Percentiles rank a stretch among this genome's conserved stretches.
Conservation (phyloP, 2,329 filamentous ascomycete genomes). For the Sordariomycetes sp. region DNA sequence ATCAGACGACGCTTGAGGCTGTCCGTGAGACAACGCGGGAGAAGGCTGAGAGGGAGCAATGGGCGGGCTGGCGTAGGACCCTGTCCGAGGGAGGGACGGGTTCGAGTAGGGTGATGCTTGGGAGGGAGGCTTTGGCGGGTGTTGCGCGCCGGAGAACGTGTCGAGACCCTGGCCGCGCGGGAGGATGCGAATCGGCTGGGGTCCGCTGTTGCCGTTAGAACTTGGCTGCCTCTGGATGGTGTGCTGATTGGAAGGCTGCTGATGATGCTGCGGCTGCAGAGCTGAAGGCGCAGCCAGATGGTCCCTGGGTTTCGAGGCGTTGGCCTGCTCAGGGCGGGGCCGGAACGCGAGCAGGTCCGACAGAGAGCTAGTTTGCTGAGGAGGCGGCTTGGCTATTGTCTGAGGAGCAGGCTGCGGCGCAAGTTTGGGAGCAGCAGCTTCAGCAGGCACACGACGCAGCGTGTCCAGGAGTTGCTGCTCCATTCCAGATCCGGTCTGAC, state of each 20-base stretch:
- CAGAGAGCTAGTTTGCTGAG: slow-evolving; percentile 1
- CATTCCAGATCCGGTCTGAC: too few relatives aligned
- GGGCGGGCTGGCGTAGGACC: slow-evolving; percentile 10
- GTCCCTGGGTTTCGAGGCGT: neutral
- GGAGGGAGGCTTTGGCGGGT: neutral
- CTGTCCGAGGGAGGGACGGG: slow-evolving; percentile 3
- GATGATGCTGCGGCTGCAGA: neutral
- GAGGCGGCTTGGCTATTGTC: too few relatives aligned
- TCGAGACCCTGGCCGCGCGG: slow-evolving; percentile 21
- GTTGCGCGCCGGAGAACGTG: slow-evolving; percentile 8
- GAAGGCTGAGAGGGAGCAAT: slow-evolving; percentile 9
- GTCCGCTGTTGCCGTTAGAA: slow-evolving; percentile 1
- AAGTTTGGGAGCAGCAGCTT: neutral
- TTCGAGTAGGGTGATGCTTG: slow-evolving; percentile 1
- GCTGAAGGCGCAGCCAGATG: neutral
- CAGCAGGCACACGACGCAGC: neutral
- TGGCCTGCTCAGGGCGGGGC: neutral
- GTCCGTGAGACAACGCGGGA: slow-evolving; percentile 6
- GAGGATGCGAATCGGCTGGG: slow-evolving; percentile 19
- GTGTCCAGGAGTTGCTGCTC: slow-evolving; percentile 3
- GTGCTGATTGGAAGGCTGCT: neutral
- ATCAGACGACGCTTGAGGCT: slow-evolving; percentile 7
- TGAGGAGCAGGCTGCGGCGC: neutral
- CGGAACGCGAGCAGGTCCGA: slow-evolving; percentile 2
- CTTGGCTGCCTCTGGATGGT: neutral